These are phyloP conservation scores for Mediolabrus comicus DNA, from an alignment of 108 stramenopile species.

Conservation along the genomic window DNA sequence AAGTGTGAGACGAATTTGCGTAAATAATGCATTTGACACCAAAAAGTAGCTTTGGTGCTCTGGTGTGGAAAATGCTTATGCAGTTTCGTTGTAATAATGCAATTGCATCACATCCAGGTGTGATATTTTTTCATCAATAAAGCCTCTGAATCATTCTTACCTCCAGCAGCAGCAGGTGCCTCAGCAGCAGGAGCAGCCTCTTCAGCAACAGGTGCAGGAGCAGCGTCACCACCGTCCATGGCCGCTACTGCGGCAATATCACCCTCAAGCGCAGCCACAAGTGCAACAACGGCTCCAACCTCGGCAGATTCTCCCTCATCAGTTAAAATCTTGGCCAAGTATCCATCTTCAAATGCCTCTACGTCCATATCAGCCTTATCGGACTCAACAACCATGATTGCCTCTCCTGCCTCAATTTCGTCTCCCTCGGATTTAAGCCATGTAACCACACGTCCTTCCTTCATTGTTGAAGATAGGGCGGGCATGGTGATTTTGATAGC, in stretches of 20 bases:
- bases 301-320: conserved; percentile 78
- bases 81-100: too few relatives aligned
- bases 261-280: conserved; percentile 61
- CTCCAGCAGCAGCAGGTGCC: conserved; percentile 18
- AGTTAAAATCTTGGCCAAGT: conserved; percentile 83
- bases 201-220: conserved; percentile 20
- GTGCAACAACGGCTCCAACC: conserved; percentile 84
- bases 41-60: too few relatives aligned
- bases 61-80: background rate
- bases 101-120: too few relatives aligned
- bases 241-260: conserved; percentile 72
- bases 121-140: too few relatives aligned
- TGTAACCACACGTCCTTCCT: conserved; percentile 92
- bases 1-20: too few relatives aligned
- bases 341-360: conserved; percentile 92
- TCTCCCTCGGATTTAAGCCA: conserved; percentile 96
- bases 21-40: too few relatives aligned
- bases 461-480: conserved; percentile 96
- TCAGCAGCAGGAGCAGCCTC: conserved; percentile 35
- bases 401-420: conserved; percentile 84
- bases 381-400: conserved; percentile 90
- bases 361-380: conserved; percentile 92
- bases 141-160: too few relatives aligned
- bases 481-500: conserved; percentile 93
- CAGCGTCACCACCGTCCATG: conserved; percentile 26